Conservation (phyloP, 257 asterid species). For the Marsdenia floribunda region DNA sequence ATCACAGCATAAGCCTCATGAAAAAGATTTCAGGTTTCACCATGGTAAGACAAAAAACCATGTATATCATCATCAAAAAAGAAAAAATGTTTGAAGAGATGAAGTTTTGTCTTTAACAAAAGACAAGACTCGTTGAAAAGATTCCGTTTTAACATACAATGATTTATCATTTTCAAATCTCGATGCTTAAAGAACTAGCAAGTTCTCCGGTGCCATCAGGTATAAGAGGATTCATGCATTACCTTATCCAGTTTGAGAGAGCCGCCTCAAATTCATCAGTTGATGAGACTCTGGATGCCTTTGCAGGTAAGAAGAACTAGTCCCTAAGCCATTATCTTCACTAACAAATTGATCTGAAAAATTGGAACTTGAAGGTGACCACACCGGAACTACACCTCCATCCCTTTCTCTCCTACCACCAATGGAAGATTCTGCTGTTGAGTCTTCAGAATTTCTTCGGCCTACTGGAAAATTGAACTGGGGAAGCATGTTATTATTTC, state of each 20-base stretch:
- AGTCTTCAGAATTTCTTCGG: constrained; percentile 65
- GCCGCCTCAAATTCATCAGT: constrained; percentile 64
- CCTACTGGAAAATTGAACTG: constrained; percentile 30
- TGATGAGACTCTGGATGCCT: constrained; percentile 70
- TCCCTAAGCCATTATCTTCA: constrained; percentile 48
- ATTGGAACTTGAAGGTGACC: constrained; percentile 74
- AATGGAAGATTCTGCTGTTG: constrained; percentile 84
- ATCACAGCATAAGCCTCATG: neutral
- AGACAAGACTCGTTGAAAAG: neutral
- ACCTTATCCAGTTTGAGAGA: constrained; percentile 74
- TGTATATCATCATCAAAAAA: neutral
- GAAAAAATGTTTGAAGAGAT: neutral
- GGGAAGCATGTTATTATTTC: constrained; percentile 21
- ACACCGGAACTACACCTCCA: constrained; percentile 79
- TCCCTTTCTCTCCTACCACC: constrained; percentile 51
- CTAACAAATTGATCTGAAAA: constrained; percentile 56
- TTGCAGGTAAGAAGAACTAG: constrained; percentile 56
- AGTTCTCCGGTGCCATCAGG: neutral
- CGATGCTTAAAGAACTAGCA: neutral
- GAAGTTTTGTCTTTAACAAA: neutral
- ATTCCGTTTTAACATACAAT: neutral
- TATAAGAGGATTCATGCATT: constrained; percentile 3
- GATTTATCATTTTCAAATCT: neutral
- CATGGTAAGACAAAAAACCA: neutral
- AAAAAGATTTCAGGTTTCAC: neutral